These are phyloP conservation scores for Camelina neglecta DNA, from an alignment of 345 rosid species.

Conservation along the genomic window DNA sequence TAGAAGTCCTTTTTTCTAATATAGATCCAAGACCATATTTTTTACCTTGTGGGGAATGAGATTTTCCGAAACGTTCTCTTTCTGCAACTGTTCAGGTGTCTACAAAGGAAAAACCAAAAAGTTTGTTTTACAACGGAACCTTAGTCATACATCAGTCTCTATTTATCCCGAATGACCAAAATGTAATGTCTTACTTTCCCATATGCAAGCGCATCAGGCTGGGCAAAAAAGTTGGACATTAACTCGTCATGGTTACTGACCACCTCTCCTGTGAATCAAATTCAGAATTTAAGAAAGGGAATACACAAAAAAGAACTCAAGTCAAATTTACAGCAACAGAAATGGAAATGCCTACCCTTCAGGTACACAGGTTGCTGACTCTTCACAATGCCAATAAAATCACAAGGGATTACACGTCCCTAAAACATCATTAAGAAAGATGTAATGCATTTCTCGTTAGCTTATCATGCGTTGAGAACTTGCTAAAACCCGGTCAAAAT, in stretches of 20 bases:
- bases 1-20: background rate
- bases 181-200: slow-evolving; percentile 72
- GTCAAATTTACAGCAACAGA: background rate
- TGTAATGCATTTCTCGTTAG: background rate
- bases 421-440: slow-evolving; percentile 33
- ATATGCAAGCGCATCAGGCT: slow-evolving; percentile 98
- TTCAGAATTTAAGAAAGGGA: slow-evolving; percentile 14
- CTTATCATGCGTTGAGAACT: slow-evolving; percentile 9
- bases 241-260: slow-evolving; percentile 98
- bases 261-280: slow-evolving; percentile 67
- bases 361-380: slow-evolving; percentile 96
- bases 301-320: background rate
- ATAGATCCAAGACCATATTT: slow-evolving; percentile 14
- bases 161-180: slow-evolving; percentile 3
- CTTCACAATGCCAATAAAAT: slow-evolving; percentile 83
- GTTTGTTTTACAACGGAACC: slow-evolving; percentile 24
- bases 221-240: slow-evolving; percentile 98
- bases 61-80: slow-evolving; percentile 71
- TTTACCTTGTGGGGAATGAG: slow-evolving; percentile 95
- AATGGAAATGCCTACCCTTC: slow-evolving; percentile 54
- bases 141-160: slow-evolving; percentile 14
- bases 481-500: background rate
- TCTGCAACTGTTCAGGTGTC: slow-evolving; percentile 85
- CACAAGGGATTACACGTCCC: slow-evolving; percentile 97
- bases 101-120: slow-evolving; percentile 42